A percentile compares a stretch with the other conserved stretches of the same genome.
Evolutionary conservation across 179 eudicot genomes (phyloP).

Genomic region (Spinacia oleracea): DNA sequence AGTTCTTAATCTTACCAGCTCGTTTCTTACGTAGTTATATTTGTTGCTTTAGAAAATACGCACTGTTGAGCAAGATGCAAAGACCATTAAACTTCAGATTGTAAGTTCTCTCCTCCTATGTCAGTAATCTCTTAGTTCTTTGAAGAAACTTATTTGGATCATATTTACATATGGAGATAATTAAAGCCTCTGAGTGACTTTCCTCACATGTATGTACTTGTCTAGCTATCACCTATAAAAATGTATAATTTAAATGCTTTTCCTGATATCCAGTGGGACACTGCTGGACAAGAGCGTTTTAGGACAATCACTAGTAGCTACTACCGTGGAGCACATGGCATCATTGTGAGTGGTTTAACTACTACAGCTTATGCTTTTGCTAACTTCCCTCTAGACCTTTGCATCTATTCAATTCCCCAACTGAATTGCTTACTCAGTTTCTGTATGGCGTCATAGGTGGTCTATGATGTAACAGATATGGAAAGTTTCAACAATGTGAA

Average conservation of each 20-base stretch:
- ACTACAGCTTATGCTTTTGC: background rate
- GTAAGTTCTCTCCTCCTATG: constrained; percentile 35
- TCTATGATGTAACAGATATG: constrained; percentile 47
- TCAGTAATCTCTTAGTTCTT: background rate
- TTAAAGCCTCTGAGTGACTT: background rate
- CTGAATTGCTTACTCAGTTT: constrained; percentile 23
- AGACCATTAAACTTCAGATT: constrained; percentile 68
- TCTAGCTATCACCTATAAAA: constrained; percentile 2
- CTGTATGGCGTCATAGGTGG: constrained; percentile 29
- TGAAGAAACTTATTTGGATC: background rate
- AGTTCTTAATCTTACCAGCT: background rate
- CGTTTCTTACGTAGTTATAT: constrained; percentile 7
- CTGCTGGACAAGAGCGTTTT: constrained; percentile 89
- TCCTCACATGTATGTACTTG: background rate
- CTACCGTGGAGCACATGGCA: constrained; percentile 88
- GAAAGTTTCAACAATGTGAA: constrained; percentile 48
- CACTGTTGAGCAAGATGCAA: constrained; percentile 80
- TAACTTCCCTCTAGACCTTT: background rate
- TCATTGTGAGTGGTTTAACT: constrained; percentile 51
- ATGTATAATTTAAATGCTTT: constrained; percentile 11
- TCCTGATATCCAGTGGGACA: constrained; percentile 59
- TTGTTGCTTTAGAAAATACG: constrained; percentile 57
- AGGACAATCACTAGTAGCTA: constrained; percentile 90
- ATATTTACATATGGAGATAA: background rate
- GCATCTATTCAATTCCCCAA: background rate